phyloP scores from a whole-genome alignment of 2,329 filamentous ascomycete species.

The Exophiala sideris region DNA sequence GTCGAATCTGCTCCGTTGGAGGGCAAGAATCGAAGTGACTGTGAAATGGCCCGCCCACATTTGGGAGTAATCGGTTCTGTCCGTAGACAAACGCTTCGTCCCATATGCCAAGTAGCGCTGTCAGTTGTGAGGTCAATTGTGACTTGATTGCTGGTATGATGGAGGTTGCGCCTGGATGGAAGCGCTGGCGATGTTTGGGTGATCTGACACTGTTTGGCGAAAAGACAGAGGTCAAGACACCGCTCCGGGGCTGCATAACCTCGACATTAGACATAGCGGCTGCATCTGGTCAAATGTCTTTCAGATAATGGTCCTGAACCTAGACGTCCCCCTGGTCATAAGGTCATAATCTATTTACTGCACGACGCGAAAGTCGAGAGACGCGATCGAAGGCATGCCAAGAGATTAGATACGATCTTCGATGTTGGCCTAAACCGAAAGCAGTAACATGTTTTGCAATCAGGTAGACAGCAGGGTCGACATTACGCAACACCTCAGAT shows the following conservation, averaged over 20 bases:
- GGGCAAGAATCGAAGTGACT: slow-evolving; percentile 19
- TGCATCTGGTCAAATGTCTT: too few relatives aligned
- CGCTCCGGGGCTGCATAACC: neutral
- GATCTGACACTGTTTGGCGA: slow-evolving; percentile 9
- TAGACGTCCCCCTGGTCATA: neutral
- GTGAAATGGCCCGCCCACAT: slow-evolving; percentile 11
- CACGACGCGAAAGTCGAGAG: neutral
- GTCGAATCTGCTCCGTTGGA: slow-evolving; percentile 8
- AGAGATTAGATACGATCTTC: slow-evolving; percentile 11
- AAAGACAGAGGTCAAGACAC: slow-evolving; percentile 21
- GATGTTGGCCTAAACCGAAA: too few relatives aligned
- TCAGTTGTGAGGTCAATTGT: slow-evolving; percentile 6
- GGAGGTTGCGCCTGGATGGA: slow-evolving; percentile 3
- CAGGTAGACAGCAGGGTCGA: too few relatives aligned
- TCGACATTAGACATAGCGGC: slow-evolving; percentile 7
- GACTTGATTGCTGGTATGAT: slow-evolving; percentile 12
- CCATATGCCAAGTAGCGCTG: slow-evolving; percentile 20
- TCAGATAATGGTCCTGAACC: too few relatives aligned
- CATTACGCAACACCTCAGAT: too few relatives aligned
- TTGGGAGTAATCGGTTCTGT: neutral
- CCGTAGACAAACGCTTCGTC: slow-evolving; percentile 18
- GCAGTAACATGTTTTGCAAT: too few relatives aligned
- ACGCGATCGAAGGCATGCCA: neutral
- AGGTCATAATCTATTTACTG: neutral
- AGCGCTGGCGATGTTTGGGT: slow-evolving; percentile 13